Conservation (phyloP, 805 yeast genomes). For the Saturnispora bothae region DNA sequence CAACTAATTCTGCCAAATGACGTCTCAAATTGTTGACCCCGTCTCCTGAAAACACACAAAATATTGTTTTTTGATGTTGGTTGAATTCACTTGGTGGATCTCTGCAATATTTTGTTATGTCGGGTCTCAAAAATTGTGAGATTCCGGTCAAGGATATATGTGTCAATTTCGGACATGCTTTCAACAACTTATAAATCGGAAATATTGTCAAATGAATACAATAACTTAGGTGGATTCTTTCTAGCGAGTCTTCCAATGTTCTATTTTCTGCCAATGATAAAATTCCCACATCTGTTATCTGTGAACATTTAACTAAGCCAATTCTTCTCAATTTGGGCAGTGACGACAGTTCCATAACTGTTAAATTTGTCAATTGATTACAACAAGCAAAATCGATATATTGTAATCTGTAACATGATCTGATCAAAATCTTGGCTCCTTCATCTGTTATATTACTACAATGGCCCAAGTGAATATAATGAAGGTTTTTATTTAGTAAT, state of each 20-base stretch:
- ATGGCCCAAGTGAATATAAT: constrained; percentile 88
- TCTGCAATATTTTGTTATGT: constrained; percentile 78
- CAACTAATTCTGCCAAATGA: constrained; percentile 38
- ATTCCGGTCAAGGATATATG: constrained; percentile 91
- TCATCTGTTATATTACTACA: constrained; percentile 83
- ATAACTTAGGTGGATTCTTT: constrained; percentile 87
- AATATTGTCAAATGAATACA: constrained; percentile 71
- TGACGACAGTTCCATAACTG: constrained; percentile 64
- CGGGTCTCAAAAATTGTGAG: constrained; percentile 75
- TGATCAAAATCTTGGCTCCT: constrained; percentile 68
- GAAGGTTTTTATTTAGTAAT: constrained; percentile 65
- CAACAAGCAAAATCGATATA: constrained; percentile 96
- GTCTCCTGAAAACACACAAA: constrained; percentile 88
- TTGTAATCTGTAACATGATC: constrained; percentile 73
- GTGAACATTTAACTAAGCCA: constrained; percentile 84
- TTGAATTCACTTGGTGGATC: constrained; percentile 90
- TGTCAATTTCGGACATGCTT: constrained; percentile 75
- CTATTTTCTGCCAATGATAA: constrained; percentile 49
- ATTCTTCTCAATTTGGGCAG: constrained; percentile 78
- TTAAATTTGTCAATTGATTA: constrained; percentile 72
- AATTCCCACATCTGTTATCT: constrained; percentile 79
- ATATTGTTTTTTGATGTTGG: constrained; percentile 70
- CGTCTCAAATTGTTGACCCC: constrained; percentile 74
- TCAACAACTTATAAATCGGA: constrained; percentile 66
- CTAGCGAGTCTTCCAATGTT: constrained; percentile 64